A percentile compares a stretch with the other conserved stretches of the same genome.
Evolutionary conservation across 306 rosid species (phyloP).

Genomic region (Medicago truncatula): MtrunA17r5.0-ANR NC_053042.1:40699501-40700000

Average conservation of each 20-base stretch:
- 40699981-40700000: no score
- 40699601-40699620: constrained; percentile 27
- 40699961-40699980: no score
- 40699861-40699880: no score
- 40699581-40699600: constrained; percentile 85
- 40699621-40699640: background rate
- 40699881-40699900: no score
- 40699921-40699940: no score
- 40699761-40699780: constrained; percentile 31
- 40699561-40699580: constrained; percentile 96
- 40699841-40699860: constrained; percentile 76
- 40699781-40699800: constrained; percentile 69
- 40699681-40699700: constrained; percentile 10
- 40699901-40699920: no score
- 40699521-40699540: constrained; percentile 66
- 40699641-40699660: constrained; percentile 1
- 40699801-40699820: constrained; percentile 94
- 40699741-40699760: no score
- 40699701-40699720: background rate
- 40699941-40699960: no score
- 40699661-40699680: background rate
- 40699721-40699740: background rate
- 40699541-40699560: constrained; percentile 64
- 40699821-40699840: constrained; percentile 74
- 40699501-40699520: constrained; percentile 71